Percentiles rank a stretch among this genome's conserved stretches.
Conservation (phyloP, 169 alveolate genomes). For the Plasmodium relictum region DNA sequence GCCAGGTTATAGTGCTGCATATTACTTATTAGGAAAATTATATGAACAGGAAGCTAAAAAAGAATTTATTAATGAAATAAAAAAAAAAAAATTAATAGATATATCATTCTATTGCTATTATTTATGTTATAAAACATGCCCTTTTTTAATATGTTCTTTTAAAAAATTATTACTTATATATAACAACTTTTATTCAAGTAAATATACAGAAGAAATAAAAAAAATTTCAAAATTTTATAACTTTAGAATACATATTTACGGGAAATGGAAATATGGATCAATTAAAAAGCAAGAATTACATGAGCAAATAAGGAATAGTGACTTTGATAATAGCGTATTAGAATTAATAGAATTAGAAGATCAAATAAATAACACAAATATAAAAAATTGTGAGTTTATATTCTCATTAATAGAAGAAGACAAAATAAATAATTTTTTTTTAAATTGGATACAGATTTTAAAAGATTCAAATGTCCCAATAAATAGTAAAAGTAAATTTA, state of each 20-base stretch:
- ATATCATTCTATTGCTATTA: conserved; percentile 62
- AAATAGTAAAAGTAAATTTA: neutral
- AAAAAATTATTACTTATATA: conserved; percentile 38
- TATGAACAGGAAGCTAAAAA: conserved; percentile 57
- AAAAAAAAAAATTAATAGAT: conserved; percentile 61
- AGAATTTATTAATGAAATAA: conserved; percentile 47
- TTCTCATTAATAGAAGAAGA: conserved; percentile 50
- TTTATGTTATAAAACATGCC: conserved; percentile 66
- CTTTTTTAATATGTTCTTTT: conserved; percentile 36
- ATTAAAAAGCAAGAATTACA: conserved; percentile 8
- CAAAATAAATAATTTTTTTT: conserved; percentile 24
- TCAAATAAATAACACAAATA: conserved; percentile 18
- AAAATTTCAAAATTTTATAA: conserved; percentile 61
- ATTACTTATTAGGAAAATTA: conserved; percentile 64
- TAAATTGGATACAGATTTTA: conserved; percentile 16
- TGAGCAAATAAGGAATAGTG: neutral
- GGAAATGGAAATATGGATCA: conserved; percentile 11
- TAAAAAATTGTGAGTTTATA: conserved; percentile 36
- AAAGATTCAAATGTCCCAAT: conserved; percentile 2
- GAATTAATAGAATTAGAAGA: conserved; percentile 36
- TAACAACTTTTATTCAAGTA: conserved; percentile 54
- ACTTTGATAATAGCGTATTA: conserved; percentile 22
- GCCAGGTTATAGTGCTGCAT: conserved; percentile 69
- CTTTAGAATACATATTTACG: conserved; percentile 16
- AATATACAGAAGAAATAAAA: conserved; percentile 32